Evolutionary conservation across 78 protist genomes (phyloP).

Genomic region (Creolimax fragrantissima): DNA sequence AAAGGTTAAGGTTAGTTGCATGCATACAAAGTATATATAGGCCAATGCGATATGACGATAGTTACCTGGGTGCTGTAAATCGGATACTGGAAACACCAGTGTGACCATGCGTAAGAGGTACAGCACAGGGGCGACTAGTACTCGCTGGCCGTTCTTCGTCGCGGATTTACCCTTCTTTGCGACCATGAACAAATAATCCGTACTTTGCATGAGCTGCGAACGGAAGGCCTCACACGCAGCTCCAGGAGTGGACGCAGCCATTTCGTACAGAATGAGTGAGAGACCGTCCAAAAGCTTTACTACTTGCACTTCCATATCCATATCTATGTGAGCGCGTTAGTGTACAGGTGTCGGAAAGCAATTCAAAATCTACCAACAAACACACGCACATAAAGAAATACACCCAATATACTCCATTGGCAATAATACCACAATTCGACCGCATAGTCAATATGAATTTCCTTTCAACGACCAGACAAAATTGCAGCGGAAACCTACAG

Average conservation of each 20-base stretch:
- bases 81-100: constrained; percentile 27
- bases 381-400: too few relatives aligned
- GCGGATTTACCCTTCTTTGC: not conserved
- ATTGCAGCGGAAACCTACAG: too few relatives aligned
- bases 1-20: not conserved
- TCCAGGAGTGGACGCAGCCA: not conserved
- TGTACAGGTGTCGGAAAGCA: too few relatives aligned
- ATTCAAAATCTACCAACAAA: too few relatives aligned
- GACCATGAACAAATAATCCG: not conserved
- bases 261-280: not conserved
- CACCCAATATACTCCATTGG: too few relatives aligned
- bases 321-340: too few relatives aligned
- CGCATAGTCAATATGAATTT: too few relatives aligned
- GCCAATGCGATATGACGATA: too few relatives aligned
- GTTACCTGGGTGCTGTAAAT: constrained; percentile 19
- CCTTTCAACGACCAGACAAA: too few relatives aligned
- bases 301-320: not conserved
- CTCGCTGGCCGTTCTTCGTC: not conserved
- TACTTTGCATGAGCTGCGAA: not conserved
- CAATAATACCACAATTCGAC: too few relatives aligned
- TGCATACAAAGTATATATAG: too few relatives aligned
- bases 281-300: not conserved
- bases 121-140: not conserved
- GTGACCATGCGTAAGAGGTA: not conserved
- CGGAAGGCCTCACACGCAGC: not conserved